Base-by-base conservation (phyloP, 352 stramenopile genomes). In the Pythium folliculosum region DNA sequence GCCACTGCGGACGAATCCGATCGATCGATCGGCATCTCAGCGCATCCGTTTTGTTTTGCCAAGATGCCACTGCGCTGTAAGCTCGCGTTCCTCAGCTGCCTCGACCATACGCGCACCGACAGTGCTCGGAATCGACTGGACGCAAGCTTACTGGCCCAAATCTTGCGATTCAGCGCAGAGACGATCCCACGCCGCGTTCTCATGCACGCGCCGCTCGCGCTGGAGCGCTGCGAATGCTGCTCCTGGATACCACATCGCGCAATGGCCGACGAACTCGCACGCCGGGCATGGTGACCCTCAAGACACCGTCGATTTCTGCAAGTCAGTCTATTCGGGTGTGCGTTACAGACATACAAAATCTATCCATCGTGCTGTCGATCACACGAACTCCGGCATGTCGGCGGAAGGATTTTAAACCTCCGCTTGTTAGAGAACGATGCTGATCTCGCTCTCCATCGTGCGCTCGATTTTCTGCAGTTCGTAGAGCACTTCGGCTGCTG, bases 381-480 rank as follows among this genome's bases (percentile, higher is more conserved):
- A 17, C 37, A 17, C 14, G 37, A 43, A 32, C 5, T 6, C 27
- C 2, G 27, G 27, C 27, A 6, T 32, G 27, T 5, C 27, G 27
- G 27, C 27, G 27, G 27, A 2, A 32, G 27, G 27, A 32, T 32
- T 32, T 2, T 32, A 32, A 32, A 32, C 2, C 14, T 43, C 37
- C 37, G 37, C 14, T 17, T 43, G 27, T 17, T 49, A 56, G 25
- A 60, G 35, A 21, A 60, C 53, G 32, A 60, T 50, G 35, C 35
- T 60, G 37, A 60, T 60, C 53, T 60, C 53, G 37, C 53, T 60
- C 27, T 25, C 53, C 53, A 60, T 60, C 43, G 56, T 63, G 19
- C 40, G 56, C 43, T 53, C 56, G 22, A 61, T 61, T 44, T 64
- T 47, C 30, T 67, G 60, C 35, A 67, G 48, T 25, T 52, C 37